phyloP scores from a whole-genome alignment of 352 stramenopile genomes.

The Aphanomyces stellatus region DNA sequence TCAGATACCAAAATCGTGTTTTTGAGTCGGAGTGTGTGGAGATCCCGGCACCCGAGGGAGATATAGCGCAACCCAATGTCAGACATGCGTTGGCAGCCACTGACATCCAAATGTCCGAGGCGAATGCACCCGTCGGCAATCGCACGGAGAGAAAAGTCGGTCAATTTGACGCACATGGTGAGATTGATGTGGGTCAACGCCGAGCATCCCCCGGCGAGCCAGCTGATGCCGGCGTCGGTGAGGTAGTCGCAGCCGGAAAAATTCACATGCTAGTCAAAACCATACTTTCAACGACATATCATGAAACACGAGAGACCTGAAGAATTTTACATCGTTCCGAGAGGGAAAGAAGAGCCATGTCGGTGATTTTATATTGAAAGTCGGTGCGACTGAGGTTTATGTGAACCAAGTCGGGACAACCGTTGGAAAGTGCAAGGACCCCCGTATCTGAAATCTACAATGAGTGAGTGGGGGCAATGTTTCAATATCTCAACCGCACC shows the following conservation, averaged over 20 bases:
- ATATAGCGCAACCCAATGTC: conserved; percentile 37
- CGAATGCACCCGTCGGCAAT: conserved; percentile 73
- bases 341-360: conserved; percentile 83
- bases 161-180: conserved; percentile 76
- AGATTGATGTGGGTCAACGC: conserved; percentile 81
- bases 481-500: too few species aligned
- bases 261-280: conserved; percentile 30
- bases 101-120: conserved; percentile 38
- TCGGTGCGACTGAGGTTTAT: conserved; percentile 84
- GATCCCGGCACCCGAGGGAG: not conserved
- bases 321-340: conserved; percentile 46
- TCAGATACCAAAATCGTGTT: conserved; percentile 28
- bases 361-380: conserved; percentile 87
- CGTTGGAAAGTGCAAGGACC: conserved; percentile 66
- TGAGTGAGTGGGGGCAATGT: not conserved
- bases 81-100: conserved; percentile 39
- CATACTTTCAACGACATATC: too few species aligned
- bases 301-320: conserved; percentile 37
- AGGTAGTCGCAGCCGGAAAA: conserved; percentile 85
- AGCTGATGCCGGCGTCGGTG: conserved; percentile 88
- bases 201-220: conserved; percentile 74
- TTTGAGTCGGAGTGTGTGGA: conserved; percentile 5
- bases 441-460: conserved; percentile 64
- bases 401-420: conserved; percentile 43
- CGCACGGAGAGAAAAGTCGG: conserved; percentile 74